Percentiles rank a stretch among this genome's conserved stretches.
Evolutionary conservation across 352 stramenopile species (phyloP).

Genomic region (Globisporangium spinosum): DNA sequence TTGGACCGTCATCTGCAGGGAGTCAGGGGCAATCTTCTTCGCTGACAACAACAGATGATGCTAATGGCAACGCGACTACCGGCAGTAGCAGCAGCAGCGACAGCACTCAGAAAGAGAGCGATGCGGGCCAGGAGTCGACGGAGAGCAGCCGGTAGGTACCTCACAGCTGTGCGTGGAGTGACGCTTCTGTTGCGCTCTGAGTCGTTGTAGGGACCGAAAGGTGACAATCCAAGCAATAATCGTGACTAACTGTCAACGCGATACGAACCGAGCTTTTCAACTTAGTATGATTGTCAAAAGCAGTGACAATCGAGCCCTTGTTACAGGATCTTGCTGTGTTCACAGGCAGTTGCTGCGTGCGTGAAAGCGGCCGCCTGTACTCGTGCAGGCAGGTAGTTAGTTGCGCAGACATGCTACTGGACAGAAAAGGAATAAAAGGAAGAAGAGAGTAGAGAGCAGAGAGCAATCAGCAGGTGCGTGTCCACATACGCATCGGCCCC

Average conservation of each 20-base stretch:
- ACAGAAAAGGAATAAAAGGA: background rate
- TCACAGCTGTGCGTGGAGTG: background rate
- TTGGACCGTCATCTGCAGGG: conserved; percentile 24
- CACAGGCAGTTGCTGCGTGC: too few species aligned
- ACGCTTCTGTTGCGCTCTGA: background rate
- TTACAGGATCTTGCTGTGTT: background rate
- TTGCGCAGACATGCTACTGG: background rate
- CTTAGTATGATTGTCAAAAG: too few species aligned
- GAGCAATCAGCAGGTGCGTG: background rate
- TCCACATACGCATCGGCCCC: background rate
- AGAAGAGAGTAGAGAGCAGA: background rate
- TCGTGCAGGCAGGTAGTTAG: background rate
- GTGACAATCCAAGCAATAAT: background rate
- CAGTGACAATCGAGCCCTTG: too few species aligned
- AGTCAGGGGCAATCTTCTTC: conserved; percentile 1
- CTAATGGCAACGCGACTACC: background rate
- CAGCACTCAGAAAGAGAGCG: background rate
- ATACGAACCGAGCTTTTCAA: too few species aligned
- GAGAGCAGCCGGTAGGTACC: conserved; percentile 3
- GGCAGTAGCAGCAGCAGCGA: background rate
- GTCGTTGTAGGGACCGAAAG: background rate
- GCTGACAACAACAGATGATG: background rate
- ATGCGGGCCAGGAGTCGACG: background rate
- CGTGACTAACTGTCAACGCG: too few species aligned
- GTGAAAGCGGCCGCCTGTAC: too few species aligned